Evolutionary conservation across 2,329 filamentous ascomycete species (phyloP).

Genomic region (Drechmeria coniospora): DNA sequence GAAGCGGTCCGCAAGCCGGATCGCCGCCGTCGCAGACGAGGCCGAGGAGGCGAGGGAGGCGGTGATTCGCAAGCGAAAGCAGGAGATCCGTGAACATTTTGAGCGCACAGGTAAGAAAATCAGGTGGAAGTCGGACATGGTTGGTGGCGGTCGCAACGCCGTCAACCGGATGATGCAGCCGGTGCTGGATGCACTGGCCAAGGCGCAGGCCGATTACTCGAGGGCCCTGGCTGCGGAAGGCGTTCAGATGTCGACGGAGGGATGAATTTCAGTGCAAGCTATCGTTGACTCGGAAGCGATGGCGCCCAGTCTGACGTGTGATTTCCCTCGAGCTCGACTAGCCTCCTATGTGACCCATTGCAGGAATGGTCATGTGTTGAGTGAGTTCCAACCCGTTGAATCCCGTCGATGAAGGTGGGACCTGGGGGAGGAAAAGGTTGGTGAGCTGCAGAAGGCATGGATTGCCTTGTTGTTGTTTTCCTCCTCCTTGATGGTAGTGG

Average conservation of each 20-base stretch:
- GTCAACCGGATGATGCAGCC: slow-evolving; percentile 66
- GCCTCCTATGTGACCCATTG: too few species aligned
- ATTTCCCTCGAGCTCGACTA: too few species aligned
- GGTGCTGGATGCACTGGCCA: slow-evolving; percentile 53
- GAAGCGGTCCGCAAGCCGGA: slow-evolving; percentile 58
- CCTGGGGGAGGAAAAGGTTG: too few species aligned
- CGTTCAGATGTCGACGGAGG: slow-evolving; percentile 30
- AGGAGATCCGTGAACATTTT: slow-evolving; percentile 55
- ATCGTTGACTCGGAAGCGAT: too few species aligned
- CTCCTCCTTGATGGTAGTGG: too few species aligned
- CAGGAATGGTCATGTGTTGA: too few species aligned
- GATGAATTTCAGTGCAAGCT: too few species aligned
- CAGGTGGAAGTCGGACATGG: slow-evolving; percentile 48
- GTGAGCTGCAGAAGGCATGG: too few species aligned
- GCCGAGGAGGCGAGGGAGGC: slow-evolving; percentile 60
- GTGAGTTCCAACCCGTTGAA: too few species aligned
- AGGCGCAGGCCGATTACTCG: slow-evolving; percentile 56
- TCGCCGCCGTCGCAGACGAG: slow-evolving; percentile 63
- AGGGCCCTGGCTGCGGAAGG: slow-evolving; percentile 53
- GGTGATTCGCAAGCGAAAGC: slow-evolving; percentile 50
- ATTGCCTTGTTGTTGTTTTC: too few species aligned
- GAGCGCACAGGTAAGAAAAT: slow-evolving; percentile 60
- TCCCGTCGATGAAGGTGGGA: too few species aligned
- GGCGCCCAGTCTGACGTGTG: too few species aligned
- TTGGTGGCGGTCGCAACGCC: slow-evolving; percentile 61